phyloP scores from a whole-genome alignment of 2,329 filamentous ascomycete species.

The Exophiala alcalophila region DNA sequence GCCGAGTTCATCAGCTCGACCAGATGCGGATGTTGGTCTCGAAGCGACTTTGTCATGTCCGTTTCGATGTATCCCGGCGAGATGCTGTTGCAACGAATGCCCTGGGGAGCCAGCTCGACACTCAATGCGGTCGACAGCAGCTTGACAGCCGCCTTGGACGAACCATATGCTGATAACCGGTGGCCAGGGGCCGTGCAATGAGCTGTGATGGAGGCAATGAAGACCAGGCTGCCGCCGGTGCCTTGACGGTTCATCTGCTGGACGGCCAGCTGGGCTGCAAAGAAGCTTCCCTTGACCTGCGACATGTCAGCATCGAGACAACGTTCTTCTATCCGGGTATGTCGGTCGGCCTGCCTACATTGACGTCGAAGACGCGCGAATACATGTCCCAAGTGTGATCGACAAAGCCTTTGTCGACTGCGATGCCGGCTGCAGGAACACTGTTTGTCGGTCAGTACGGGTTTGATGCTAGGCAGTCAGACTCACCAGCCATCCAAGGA shows the following conservation, averaged over 20 bases:
- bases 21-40: conserved; percentile 8
- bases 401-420: conserved; percentile 46
- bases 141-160: conserved; percentile 44
- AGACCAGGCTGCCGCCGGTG: not conserved
- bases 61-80: conserved; percentile 71
- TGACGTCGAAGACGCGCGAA: conserved; percentile 42
- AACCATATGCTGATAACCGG: conserved; percentile 32
- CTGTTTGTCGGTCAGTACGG: no score
- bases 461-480: no score
- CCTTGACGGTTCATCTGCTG: no score
- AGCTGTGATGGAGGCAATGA: conserved; percentile 8
- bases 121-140: conserved; percentile 58
- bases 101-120: conserved; percentile 68
- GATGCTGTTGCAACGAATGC: conserved; percentile 69
- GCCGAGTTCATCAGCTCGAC: conserved; percentile 36
- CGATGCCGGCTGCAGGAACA: conserved; percentile 36
- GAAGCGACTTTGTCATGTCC: conserved; percentile 4
- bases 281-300: no score
- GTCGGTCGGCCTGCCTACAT: no score
- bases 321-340: no score
- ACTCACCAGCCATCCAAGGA: no score
- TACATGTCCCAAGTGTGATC: conserved; percentile 46
- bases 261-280: no score
- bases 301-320: conserved; percentile 41
- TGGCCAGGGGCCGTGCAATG: conserved; percentile 34